These are phyloP conservation scores for Komagataella kurtzmanii DNA, from an alignment of 805 yeast species.

Conservation along the genomic window DNA sequence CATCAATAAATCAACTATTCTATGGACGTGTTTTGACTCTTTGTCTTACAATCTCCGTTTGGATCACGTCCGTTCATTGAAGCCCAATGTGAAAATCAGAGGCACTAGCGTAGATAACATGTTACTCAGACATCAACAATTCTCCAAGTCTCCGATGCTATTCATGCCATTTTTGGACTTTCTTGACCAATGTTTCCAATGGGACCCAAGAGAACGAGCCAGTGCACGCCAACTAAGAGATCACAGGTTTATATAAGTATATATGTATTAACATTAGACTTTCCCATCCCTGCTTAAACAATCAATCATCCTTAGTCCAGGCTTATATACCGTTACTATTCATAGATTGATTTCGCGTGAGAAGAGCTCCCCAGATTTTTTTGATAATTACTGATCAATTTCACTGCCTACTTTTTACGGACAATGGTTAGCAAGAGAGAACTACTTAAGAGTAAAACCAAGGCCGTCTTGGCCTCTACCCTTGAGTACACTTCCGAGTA, in stretches of 20 bases:
- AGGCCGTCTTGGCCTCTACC: slow-evolving; percentile 10
- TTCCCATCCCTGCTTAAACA: neutral
- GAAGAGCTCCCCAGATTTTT: neutral
- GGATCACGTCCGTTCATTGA: slow-evolving; percentile 7
- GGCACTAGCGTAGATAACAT: neutral
- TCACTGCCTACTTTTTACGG: neutral
- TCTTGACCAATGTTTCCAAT: slow-evolving; percentile 16
- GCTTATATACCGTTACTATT: neutral
- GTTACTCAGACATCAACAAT: neutral
- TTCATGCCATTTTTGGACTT: slow-evolving; percentile 12
- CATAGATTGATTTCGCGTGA: neutral
- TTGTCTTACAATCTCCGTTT: neutral
- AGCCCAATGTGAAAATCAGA: slow-evolving; percentile 2
- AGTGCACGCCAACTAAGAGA: slow-evolving; percentile 14
- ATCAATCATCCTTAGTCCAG: neutral
- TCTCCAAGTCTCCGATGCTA: neutral
- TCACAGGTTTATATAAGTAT: slow-evolving; percentile 12
- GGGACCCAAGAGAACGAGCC: slow-evolving; percentile 21
- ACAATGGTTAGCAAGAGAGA: neutral
- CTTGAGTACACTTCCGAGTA: slow-evolving; percentile 12
- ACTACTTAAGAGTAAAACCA: slow-evolving; percentile 2
- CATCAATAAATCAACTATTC: slow-evolving; percentile 15
- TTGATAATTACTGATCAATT: neutral
- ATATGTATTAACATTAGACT: neutral
- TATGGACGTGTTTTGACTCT: slow-evolving; percentile 21